These are phyloP conservation scores for Carex kokanica DNA, from an alignment of 176 grass and related monocot species.

Conservation along the genomic window DNA sequence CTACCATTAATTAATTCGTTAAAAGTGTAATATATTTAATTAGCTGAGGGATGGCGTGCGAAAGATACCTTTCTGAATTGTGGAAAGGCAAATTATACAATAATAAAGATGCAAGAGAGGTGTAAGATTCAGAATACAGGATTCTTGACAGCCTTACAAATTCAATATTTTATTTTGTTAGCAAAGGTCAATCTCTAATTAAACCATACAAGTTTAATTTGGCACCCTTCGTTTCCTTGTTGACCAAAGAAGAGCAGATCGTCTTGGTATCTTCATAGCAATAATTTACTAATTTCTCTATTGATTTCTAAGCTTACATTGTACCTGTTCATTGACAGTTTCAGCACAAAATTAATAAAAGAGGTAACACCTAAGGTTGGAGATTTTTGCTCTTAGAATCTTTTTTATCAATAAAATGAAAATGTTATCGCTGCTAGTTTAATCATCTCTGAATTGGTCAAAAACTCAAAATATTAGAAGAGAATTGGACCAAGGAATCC, in stretches of 20 bases:
- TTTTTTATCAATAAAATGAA: background rate
- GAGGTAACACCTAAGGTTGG: no score
- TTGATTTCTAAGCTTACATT: no score
- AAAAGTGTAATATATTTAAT: background rate
- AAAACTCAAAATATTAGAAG: background rate
- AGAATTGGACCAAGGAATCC: background rate
- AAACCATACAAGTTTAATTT: background rate
- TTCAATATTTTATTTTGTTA: background rate
- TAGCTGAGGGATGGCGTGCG: background rate
- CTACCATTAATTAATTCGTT: background rate
- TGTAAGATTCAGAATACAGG: background rate
- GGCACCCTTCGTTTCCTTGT: background rate
- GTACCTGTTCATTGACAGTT: no score
- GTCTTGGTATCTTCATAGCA: background rate
- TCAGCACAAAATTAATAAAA: no score
- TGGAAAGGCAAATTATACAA: background rate
- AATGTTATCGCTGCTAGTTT: background rate
- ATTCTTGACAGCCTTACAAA: background rate
- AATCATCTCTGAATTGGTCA: conserved; percentile 6
- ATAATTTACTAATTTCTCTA: background rate
- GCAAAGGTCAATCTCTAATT: background rate
- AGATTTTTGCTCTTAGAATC: no score
- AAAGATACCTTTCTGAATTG: background rate
- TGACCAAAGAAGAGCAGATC: background rate
- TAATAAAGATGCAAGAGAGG: background rate